Percentiles rank a stretch among this genome's conserved stretches.
phyloP scores from a whole-genome alignment of 2,329 filamentous ascomycete species.

The Monilinia aucupariae region DNA sequence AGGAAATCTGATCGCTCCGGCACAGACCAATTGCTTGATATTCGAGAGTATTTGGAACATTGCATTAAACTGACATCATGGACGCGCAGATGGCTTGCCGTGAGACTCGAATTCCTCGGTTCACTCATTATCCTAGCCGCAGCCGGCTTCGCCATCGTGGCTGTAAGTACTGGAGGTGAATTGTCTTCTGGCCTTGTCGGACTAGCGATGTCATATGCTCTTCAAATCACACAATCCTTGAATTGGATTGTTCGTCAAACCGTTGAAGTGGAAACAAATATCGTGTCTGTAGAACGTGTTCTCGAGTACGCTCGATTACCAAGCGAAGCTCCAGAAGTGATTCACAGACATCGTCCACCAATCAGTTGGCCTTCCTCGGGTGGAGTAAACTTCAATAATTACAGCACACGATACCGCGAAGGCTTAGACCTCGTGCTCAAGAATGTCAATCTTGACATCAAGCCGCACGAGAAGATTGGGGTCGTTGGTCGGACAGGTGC shows the following conservation, averaged over 20 bases:
- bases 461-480: conserved; percentile 95
- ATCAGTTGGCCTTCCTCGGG: conserved; percentile 90
- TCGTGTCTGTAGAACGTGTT: conserved; percentile 95
- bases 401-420: conserved; percentile 86
- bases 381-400: conserved; percentile 84
- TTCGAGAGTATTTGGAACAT: neutral
- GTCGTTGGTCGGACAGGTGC: conserved; percentile 94
- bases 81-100: conserved; percentile 76
- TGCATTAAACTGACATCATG: conserved; percentile 8
- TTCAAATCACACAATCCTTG: conserved; percentile 93
- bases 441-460: conserved; percentile 86
- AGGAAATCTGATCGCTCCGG: neutral
- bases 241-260: conserved; percentile 99
- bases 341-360: conserved; percentile 78
- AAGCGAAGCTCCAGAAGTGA: conserved; percentile 90
- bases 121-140: conserved; percentile 87
- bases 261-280: conserved; percentile 99
- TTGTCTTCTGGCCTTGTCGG: conserved; percentile 75
- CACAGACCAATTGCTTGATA: neutral
- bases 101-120: conserved; percentile 91
- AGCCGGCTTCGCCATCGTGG: conserved; percentile 74
- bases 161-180: conserved; percentile 62
- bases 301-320: conserved; percentile 90
- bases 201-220: conserved; percentile 91
- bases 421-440: conserved; percentile 89